Percentiles rank a stretch among this genome's conserved stretches.
Conservation (phyloP, 2,329 filamentous ascomycete genomes). For the Bertia moriformis region DNA sequence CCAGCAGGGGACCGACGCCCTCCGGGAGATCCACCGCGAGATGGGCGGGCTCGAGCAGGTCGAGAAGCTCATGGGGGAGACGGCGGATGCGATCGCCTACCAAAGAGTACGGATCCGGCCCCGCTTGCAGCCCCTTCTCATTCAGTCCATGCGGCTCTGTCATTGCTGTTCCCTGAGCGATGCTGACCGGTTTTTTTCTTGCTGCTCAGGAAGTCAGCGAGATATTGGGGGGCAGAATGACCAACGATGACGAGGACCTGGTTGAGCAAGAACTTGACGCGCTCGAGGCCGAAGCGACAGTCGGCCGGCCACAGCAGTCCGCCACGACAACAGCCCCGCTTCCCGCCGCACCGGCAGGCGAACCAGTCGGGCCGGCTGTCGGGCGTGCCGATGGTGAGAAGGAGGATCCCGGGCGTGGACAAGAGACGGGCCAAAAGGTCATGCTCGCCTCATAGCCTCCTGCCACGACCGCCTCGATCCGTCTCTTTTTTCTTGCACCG, state of each 20-base stretch:
- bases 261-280: conserved; percentile 88
- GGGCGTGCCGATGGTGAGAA: too few relatives aligned
- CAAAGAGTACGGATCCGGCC: conserved; percentile 64
- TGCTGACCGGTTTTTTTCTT: not conserved
- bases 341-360: too few relatives aligned
- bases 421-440: too few relatives aligned
- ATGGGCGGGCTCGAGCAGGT: conserved; percentile 92
- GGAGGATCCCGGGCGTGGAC: too few relatives aligned
- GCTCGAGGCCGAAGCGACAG: conserved; percentile 51
- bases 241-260: conserved; percentile 90
- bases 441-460: too few relatives aligned
- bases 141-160: not conserved
- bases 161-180: not conserved
- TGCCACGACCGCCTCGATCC: too few relatives aligned
- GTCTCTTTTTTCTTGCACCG: too few relatives aligned
- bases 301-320: conserved; percentile 6
- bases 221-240: conserved; percentile 75
- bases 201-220: conserved; percentile 74
- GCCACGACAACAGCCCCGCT: too few relatives aligned
- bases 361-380: too few relatives aligned
- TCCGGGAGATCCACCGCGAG: conserved; percentile 82
- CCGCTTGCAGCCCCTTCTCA: conserved; percentile 2
- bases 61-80: conserved; percentile 89
- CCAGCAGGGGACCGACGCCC: conserved; percentile 76
- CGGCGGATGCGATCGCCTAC: conserved; percentile 78